phyloP scores from a whole-genome alignment of 805 yeast genomes.

The Schwanniomyces vanrijiae region DNA sequence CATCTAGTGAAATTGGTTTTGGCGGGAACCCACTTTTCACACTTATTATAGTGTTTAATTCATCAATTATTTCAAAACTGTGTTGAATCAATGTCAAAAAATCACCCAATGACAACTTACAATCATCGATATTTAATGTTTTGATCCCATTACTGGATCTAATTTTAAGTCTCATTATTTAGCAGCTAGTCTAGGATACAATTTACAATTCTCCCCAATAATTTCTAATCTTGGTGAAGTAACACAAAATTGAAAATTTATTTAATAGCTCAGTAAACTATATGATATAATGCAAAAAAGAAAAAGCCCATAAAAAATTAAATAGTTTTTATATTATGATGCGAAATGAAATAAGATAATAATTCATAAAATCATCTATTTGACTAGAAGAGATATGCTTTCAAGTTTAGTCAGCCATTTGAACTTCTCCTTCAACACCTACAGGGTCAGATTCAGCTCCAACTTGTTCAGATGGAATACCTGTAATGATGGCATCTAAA shows the following conservation, averaged over 20 bases:
- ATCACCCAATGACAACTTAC: slow-evolving; percentile 5
- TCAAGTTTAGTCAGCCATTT: slow-evolving; percentile 15
- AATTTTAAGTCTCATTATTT: slow-evolving; percentile 13
- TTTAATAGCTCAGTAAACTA: background rate
- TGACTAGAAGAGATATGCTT: background rate
- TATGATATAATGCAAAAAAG: background rate
- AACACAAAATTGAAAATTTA: background rate
- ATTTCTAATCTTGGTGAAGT: background rate
- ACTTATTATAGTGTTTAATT: slow-evolving; percentile 5
- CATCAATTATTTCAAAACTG: background rate
- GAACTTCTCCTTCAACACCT: slow-evolving; percentile 12
- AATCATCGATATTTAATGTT: slow-evolving; percentile 6
- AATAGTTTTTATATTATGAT: background rate
- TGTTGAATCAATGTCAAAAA: slow-evolving; percentile 6
- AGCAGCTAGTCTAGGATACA: background rate
- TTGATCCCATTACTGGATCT: slow-evolving; percentile 11
- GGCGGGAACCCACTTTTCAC: slow-evolving; percentile 67
- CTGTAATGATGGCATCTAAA: slow-evolving; percentile 37
- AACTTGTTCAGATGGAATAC: slow-evolving; percentile 23
- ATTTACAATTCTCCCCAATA: background rate
- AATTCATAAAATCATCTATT: background rate
- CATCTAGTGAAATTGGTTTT: slow-evolving; percentile 32
- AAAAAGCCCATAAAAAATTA: background rate
- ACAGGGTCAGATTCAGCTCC: slow-evolving; percentile 10
- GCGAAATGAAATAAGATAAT: background rate